Percentiles rank a stretch among this genome's conserved stretches.
Conservation (phyloP, 2,329 filamentous ascomycete genomes). For the Cercospora zeina region DNA sequence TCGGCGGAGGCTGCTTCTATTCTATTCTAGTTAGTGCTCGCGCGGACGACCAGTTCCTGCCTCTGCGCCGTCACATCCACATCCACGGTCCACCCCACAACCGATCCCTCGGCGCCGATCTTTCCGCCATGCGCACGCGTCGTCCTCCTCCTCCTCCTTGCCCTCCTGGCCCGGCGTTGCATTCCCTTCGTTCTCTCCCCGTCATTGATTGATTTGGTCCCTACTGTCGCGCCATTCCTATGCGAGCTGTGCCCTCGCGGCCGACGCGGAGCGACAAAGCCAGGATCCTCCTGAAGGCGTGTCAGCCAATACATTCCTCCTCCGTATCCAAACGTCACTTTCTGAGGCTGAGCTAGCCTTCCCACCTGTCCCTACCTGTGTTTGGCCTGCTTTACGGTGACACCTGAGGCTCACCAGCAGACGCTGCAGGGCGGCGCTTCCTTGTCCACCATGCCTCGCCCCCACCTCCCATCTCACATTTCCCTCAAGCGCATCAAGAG, state of each 20-base stretch:
- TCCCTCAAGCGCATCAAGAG: constrained; percentile 38
- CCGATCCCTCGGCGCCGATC: not conserved
- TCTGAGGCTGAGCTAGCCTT: constrained; percentile 5
- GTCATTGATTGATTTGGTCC: constrained; percentile 4
- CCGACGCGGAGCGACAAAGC: constrained; percentile 4
- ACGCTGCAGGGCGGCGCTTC: constrained; percentile 1
- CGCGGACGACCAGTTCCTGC: constrained; percentile 7
- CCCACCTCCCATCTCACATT: constrained; percentile 37
- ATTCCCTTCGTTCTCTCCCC: not conserved
- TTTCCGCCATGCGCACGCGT: constrained; percentile 3
- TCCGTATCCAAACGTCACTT: constrained; percentile 1
- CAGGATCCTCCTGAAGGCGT: not conserved
- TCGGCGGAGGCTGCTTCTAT: not conserved
- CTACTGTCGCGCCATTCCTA: constrained; percentile 10
- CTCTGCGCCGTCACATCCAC: constrained; percentile 6
- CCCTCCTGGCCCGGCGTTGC: constrained; percentile 2
- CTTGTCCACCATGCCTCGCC: constrained; percentile 34
- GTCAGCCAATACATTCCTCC: not conserved
- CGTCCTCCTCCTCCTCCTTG: not conserved
- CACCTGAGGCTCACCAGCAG: constrained; percentile 5
- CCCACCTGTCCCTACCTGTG: constrained; percentile 2
- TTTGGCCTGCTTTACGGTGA: not conserved
- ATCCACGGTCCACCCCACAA: not conserved
- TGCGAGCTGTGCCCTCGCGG: constrained; percentile 5
- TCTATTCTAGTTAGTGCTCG: constrained; percentile 4